Evolutionary conservation across 768 basidiomycete genomes (phyloP).

Genomic region (Termitomyces sp.): DNA sequence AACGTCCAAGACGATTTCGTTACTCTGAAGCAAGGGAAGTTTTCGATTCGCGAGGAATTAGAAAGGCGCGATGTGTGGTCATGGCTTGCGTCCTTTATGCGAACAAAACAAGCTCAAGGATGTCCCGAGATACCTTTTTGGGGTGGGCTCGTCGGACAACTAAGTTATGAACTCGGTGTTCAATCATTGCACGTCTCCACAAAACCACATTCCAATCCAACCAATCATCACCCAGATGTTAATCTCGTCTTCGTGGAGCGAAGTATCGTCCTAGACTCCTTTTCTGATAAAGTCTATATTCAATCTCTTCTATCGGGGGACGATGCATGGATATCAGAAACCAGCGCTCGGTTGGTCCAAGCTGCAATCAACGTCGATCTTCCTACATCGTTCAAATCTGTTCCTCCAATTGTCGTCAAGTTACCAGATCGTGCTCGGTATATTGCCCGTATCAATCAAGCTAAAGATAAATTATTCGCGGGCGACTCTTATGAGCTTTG

Average conservation of each 20-base stretch:
- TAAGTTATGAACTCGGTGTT: slow-evolving; percentile 80
- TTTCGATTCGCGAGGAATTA: slow-evolving; percentile 37
- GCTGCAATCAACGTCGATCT: slow-evolving; percentile 2
- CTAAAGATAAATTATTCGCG: slow-evolving; percentile 70
- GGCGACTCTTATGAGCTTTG: slow-evolving; percentile 96
- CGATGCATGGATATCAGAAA: slow-evolving; percentile 55
- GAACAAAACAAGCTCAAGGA: slow-evolving; percentile 37
- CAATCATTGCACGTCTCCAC: slow-evolving; percentile 46
- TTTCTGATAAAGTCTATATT: slow-evolving; percentile 47
- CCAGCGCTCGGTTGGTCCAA: slow-evolving; percentile 25
- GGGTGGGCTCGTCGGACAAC: slow-evolving; percentile 76
- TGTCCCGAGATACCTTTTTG: slow-evolving; percentile 65
- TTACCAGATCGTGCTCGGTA: slow-evolving; percentile 61
- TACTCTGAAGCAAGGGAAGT: slow-evolving; percentile 35
- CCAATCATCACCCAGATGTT: slow-evolving; percentile 58
- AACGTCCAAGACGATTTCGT: slow-evolving; percentile 47
- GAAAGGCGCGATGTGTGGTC: slow-evolving; percentile 61
- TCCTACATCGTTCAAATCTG: slow-evolving; percentile 2
- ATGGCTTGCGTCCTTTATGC: slow-evolving; percentile 75
- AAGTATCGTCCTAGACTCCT: slow-evolving; percentile 64
- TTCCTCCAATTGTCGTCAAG: slow-evolving; percentile 27
- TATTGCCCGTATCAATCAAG: slow-evolving; percentile 60
- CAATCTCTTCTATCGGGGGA: slow-evolving; percentile 66
- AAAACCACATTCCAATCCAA: slow-evolving; percentile 9
- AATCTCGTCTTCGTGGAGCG: slow-evolving; percentile 78